Percentiles rank a stretch among this genome's conserved stretches.
Evolutionary conservation across 202 grass and related monocot species (phyloP).

Genomic region (Cymbopogon flexuosus): DNA sequence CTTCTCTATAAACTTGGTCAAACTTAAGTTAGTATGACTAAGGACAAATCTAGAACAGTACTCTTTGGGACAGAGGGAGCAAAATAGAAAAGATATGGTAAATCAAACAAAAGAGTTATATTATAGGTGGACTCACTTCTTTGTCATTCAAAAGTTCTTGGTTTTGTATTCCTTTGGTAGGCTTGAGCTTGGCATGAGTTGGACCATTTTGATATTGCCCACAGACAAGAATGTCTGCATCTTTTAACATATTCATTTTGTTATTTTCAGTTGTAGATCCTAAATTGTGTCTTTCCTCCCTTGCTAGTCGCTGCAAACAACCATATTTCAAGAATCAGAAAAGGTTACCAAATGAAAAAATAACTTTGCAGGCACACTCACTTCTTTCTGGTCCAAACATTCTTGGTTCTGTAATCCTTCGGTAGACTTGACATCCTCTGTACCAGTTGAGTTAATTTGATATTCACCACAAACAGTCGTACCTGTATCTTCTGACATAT

Average conservation of each 20-base stretch:
- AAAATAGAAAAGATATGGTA: not conserved
- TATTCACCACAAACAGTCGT: not conserved
- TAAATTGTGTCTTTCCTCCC: slow-evolving; percentile 17
- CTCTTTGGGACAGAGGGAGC: not conserved
- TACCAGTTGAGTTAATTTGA: not conserved
- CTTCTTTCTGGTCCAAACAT: slow-evolving; percentile 28
- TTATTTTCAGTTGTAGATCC: slow-evolving; percentile 22
- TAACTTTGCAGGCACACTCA: slow-evolving; percentile 20
- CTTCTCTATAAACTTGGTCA: not conserved
- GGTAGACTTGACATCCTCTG: slow-evolving; percentile 18
- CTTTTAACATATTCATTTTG: not conserved
- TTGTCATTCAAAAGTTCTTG: slow-evolving; percentile 17
- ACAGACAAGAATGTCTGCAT: slow-evolving; percentile 7
- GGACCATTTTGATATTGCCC: slow-evolving; percentile 14
- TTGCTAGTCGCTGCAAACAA: slow-evolving; percentile 34
- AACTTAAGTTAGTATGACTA: not conserved
- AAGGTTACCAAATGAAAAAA: slow-evolving; percentile 18
- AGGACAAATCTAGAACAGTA: not conserved
- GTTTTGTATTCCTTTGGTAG: slow-evolving; percentile 24
- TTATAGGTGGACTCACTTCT: slow-evolving; percentile 33
- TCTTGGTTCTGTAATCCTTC: slow-evolving; percentile 22
- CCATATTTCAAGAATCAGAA: slow-evolving; percentile 13
- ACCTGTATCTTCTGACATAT: slow-evolving; percentile 17
- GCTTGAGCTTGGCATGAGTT: not conserved
- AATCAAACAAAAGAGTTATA: slow-evolving; percentile 18